Evolutionary conservation across 805 yeast genomes (phyloP).

Genomic region (Nakazawaea pomicola): DNA sequence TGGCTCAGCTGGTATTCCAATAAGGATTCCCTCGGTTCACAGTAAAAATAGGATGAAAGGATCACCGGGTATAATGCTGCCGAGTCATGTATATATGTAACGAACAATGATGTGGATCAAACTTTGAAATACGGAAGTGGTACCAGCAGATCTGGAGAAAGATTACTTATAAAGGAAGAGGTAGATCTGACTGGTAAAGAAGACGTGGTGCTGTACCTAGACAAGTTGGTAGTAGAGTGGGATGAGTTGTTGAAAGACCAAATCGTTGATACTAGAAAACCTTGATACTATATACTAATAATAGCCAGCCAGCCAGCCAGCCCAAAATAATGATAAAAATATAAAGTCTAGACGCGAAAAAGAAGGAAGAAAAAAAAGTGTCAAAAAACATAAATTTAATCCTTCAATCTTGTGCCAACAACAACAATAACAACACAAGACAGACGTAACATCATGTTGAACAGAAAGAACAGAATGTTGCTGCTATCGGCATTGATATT

Average conservation of each 20-base stretch:
- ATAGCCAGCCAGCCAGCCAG: no score
- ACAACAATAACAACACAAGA: no score
- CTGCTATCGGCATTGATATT: conserved; percentile 36
- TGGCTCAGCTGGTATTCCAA: no score
- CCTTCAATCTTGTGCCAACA: no score
- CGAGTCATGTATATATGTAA: conserved; percentile 73
- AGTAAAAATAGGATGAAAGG: no score
- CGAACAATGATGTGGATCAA: conserved; percentile 47
- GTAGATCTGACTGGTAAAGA: conserved; percentile 61
- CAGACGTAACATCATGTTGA: conserved; percentile 10
- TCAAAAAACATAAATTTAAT: background rate
- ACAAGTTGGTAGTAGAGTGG: conserved; percentile 60
- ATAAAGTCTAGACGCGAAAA: no score
- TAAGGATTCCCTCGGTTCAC: no score
- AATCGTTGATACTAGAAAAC: conserved; percentile 47
- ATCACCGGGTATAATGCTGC: conserved; percentile 89
- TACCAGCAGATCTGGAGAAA: conserved; percentile 57
- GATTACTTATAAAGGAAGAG: conserved; percentile 49
- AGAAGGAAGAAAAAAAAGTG: conserved; percentile 1
- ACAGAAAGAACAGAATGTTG: conserved; percentile 34
- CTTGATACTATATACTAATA: no score
- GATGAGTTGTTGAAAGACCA: conserved; percentile 70
- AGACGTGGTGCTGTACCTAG: conserved; percentile 63
- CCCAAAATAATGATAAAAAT: no score
- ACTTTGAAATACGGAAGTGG: conserved; percentile 71